Percentiles rank a stretch among this genome's conserved stretches.
These are phyloP conservation scores for Pterocarpus macrocarpus DNA, from an alignment of 306 rosid genomes.

Conservation along the genomic window DNA sequence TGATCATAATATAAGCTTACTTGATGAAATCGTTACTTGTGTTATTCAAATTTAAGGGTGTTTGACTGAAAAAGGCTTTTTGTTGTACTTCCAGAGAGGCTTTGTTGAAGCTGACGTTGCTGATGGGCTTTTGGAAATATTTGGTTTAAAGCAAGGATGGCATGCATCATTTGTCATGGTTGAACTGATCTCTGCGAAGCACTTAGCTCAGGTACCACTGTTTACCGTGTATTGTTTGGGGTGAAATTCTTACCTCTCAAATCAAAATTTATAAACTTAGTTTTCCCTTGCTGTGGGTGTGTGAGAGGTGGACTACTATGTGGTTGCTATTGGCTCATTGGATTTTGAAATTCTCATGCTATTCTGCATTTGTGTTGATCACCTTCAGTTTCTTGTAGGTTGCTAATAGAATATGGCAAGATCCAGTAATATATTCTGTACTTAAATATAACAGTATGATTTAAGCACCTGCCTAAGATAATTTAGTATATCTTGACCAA, in stretches of 20 bases:
- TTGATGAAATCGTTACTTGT: conserved; percentile 11
- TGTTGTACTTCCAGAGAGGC: conserved; percentile 69
- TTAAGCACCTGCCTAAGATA: no score
- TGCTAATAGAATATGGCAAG: conserved; percentile 31
- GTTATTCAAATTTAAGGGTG: conserved; percentile 31
- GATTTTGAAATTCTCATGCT: conserved; percentile 22
- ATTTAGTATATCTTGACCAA: no score
- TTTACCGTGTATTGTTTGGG: conserved; percentile 24
- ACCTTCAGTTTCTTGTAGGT: not conserved
- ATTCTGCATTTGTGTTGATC: not conserved
- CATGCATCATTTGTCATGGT: conserved; percentile 99
- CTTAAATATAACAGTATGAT: no score
- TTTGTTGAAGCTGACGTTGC: conserved; percentile 94
- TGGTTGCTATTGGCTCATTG: conserved; percentile 15
- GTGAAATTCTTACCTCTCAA: conserved; percentile 32
- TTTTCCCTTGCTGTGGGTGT: conserved; percentile 13
- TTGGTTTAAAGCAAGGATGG: conserved; percentile 99
- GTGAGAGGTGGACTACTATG: conserved; percentile 19
- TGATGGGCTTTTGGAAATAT: conserved; percentile 94
- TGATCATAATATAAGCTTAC: conserved; percentile 31
- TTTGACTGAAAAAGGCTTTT: conserved; percentile 32
- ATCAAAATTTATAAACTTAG: not conserved
- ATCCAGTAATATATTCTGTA: not conserved
- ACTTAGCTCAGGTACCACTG: conserved; percentile 89
- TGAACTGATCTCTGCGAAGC: conserved; percentile 91